Evolutionary conservation across 805 yeast species (phyloP).

Genomic region (Saccharomycopsis vini): DNA sequence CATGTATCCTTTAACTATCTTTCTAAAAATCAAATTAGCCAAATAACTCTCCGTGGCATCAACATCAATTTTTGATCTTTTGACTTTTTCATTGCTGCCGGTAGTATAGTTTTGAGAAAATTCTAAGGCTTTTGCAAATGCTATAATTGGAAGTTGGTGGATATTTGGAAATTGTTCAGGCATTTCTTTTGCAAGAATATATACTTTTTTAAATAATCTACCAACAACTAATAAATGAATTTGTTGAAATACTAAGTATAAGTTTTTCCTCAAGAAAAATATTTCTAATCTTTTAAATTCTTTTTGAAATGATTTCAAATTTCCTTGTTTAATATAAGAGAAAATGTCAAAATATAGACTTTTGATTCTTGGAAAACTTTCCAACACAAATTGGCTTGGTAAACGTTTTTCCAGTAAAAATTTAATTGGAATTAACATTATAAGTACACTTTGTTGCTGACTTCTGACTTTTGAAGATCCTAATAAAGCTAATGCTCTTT

Average conservation of each 20-base stretch:
- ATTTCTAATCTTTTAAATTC: constrained; percentile 37
- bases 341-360: constrained; percentile 40
- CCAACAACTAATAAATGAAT: constrained; percentile 43
- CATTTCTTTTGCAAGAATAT: constrained; percentile 26
- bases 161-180: constrained; percentile 4
- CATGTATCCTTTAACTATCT: constrained; percentile 67
- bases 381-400: constrained; percentile 32
- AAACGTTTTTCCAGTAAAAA: constrained; percentile 38
- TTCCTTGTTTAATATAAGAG: constrained; percentile 43
- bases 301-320: constrained; percentile 42
- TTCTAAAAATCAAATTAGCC: constrained; percentile 54
- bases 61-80: constrained; percentile 20
- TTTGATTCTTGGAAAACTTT: constrained; percentile 32
- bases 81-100: not conserved
- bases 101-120: constrained; percentile 20
- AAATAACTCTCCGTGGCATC: constrained; percentile 63
- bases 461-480: not conserved
- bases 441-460: constrained; percentile 33
- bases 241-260: constrained; percentile 51
- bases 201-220: constrained; percentile 37
- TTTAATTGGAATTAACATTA: constrained; percentile 56
- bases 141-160: constrained; percentile 27
- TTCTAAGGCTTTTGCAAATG: constrained; percentile 37
- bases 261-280: constrained; percentile 45
- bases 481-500: constrained; percentile 33